Evolutionary conservation across 345 rosid genomes (phyloP).

Genomic region (Populus nigra): DNA sequence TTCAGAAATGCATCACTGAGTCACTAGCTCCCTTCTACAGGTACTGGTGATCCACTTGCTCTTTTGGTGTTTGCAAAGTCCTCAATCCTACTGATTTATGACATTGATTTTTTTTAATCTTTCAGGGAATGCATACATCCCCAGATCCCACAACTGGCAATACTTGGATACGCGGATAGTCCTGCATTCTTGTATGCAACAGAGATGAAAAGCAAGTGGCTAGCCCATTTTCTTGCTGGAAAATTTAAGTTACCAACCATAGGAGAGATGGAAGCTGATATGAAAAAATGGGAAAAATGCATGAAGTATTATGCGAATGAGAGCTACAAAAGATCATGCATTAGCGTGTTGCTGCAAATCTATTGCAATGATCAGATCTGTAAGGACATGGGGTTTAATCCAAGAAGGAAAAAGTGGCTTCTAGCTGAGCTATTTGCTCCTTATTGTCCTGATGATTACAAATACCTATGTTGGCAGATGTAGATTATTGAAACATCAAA

Average conservation of each 20-base stretch:
- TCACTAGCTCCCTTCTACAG: constrained; percentile 37
- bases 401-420: constrained; percentile 28
- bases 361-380: constrained; percentile 32
- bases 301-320: constrained; percentile 7
- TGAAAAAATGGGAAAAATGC: constrained; percentile 26
- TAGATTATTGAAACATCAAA: not conserved
- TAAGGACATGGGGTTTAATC: constrained; percentile 35
- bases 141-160: constrained; percentile 38
- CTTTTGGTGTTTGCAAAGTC: not conserved
- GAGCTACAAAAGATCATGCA: constrained; percentile 19
- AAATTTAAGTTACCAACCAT: constrained; percentile 29
- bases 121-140: constrained; percentile 42
- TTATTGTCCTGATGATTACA: constrained; percentile 27
- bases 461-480: not conserved
- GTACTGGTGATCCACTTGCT: not conserved
- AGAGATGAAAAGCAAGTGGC: constrained; percentile 43
- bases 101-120: not conserved
- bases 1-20: constrained; percentile 22
- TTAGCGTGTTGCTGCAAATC: constrained; percentile 29
- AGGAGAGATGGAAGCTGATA: constrained; percentile 32
- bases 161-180: constrained; percentile 36
- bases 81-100: too few species aligned
- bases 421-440: constrained; percentile 29
- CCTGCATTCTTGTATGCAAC: constrained; percentile 22
- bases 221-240: constrained; percentile 25